Conservation (phyloP, 2,329 filamentous ascomycete genomes). For the Xylaria hypoxylon region DNA sequence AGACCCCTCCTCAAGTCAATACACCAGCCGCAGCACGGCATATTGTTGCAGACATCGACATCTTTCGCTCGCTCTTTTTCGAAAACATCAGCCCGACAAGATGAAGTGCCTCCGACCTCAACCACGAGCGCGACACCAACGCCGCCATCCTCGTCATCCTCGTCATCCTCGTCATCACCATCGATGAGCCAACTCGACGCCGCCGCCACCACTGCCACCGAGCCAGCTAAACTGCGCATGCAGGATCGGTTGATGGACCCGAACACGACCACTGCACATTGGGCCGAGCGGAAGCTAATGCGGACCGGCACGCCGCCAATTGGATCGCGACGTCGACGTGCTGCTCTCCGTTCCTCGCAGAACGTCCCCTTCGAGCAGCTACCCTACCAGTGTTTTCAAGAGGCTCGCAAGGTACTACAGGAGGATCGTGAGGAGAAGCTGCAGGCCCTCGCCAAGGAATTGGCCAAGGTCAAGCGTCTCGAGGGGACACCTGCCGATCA, state of each 20-base stretch:
- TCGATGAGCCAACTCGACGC: conserved; percentile 36
- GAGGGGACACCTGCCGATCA: conserved; percentile 68
- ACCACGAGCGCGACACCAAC: conserved; percentile 42
- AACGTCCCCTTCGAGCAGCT: conserved; percentile 90
- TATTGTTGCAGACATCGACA: conserved; percentile 46
- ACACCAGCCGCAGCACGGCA: conserved; percentile 53
- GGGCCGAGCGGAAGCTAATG: conserved; percentile 75
- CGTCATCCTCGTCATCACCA: conserved; percentile 30
- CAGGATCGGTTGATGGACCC: conserved; percentile 68
- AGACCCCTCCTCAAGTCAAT: conserved; percentile 68
- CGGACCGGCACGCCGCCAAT: conserved; percentile 77
- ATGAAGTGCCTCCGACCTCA: conserved; percentile 48
- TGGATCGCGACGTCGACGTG: conserved; percentile 86
- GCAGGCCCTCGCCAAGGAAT: conserved; percentile 74
- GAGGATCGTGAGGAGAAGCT: conserved; percentile 87
- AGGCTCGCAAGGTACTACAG: conserved; percentile 85
- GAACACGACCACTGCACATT: conserved; percentile 72
- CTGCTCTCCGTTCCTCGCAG: conserved; percentile 72
- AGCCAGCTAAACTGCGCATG: conserved; percentile 42
- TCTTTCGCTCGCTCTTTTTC: conserved; percentile 53
- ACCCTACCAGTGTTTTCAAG: conserved; percentile 98
- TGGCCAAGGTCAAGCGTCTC: conserved; percentile 75
- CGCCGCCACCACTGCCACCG: conserved; percentile 12
- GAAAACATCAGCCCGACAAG: conserved; percentile 51
- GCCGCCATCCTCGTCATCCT: conserved; percentile 40